Conservation (phyloP, 2,329 filamentous ascomycete species). For the Sphaerulina musiva region DNA sequence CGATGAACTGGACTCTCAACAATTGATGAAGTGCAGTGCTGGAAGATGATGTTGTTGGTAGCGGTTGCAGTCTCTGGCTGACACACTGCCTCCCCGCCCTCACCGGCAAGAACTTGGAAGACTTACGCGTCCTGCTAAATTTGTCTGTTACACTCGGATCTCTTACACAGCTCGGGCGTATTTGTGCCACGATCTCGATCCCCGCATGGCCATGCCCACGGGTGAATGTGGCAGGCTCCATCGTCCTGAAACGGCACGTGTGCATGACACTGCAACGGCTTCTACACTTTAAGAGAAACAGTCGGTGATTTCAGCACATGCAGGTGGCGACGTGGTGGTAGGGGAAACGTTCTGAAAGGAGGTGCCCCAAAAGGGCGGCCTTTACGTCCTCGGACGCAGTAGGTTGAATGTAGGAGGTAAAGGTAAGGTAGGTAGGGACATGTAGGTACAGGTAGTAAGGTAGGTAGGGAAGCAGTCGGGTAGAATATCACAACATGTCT, state of each 20-base stretch:
- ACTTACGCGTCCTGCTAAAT: not conserved
- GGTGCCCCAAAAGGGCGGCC: too few relatives aligned
- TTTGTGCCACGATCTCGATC: not conserved
- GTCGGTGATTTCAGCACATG: too few relatives aligned
- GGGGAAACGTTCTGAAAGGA: too few relatives aligned
- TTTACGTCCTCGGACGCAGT: too few relatives aligned
- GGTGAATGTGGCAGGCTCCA: not conserved
- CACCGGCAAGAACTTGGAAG: too few relatives aligned
- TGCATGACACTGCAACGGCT: not conserved
- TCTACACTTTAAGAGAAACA: not conserved
- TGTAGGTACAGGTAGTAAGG: too few relatives aligned
- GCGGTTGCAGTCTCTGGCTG: not conserved
- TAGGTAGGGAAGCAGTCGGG: too few relatives aligned
- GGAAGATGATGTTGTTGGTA: not conserved
- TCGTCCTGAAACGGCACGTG: not conserved
- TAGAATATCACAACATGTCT: too few relatives aligned
- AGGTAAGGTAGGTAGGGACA: too few relatives aligned
- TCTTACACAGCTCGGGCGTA: not conserved
- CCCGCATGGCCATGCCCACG: not conserved
- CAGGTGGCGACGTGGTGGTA: too few relatives aligned
- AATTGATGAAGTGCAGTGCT: not conserved
- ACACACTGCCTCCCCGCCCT: not conserved
- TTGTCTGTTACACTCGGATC: not conserved
- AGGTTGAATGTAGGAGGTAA: too few relatives aligned
- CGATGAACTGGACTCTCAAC: not conserved